Evolutionary conservation across 176 grass and related monocot genomes (phyloP), one percentile per base, ranked within the genome.

Genomic region (Paspalum vaginatum): DNA sequence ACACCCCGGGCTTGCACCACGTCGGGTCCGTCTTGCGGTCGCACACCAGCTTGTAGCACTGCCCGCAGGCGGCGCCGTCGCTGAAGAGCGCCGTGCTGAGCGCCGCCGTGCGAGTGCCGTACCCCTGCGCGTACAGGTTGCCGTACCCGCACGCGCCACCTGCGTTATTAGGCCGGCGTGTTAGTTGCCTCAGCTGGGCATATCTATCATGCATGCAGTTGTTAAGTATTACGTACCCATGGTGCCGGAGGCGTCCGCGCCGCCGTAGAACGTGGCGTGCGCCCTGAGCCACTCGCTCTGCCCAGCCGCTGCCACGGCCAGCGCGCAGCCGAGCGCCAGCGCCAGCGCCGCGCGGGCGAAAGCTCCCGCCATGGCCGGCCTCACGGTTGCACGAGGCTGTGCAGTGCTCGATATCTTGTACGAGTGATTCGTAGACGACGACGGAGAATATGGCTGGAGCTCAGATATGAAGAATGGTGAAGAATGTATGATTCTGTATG

Each of bases 51-150:
- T 82, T 78, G 82, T 92, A 95, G 84, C 93, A 95, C 85, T 89
- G 84, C 22, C 93, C 93, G 78, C 93, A 95, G 2, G 87, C 2
- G 4, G 40, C 75, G 24, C 93, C 93, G 63, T 52, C 56, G 76
- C 5, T 12, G 90, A 97, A 97, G 2, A 97, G 81, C 21, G 80
- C 83, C 47, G 93, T 93, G 93, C 93, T 97, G 21, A 97, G 83
- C 74, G 93, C 93, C 81, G 89, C 13, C 41, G 87, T 93, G 14
- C 86, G 54, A 39, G 79, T 88, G 8, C 89, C 89, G 82, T 91
- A 91, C 0, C 89, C 89, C 52, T 77, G 78, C 52, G 77, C 75
- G 82, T 75, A 88, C 78, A 91, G 75, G 82, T 91, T 82, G 21
- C 89, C 82, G 76, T 91, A 88, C 42, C 89, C 89, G 75, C 89